Base-by-base conservation (phyloP, 805 yeast genomes). In the Saccharomycopsis sp. region DNA sequence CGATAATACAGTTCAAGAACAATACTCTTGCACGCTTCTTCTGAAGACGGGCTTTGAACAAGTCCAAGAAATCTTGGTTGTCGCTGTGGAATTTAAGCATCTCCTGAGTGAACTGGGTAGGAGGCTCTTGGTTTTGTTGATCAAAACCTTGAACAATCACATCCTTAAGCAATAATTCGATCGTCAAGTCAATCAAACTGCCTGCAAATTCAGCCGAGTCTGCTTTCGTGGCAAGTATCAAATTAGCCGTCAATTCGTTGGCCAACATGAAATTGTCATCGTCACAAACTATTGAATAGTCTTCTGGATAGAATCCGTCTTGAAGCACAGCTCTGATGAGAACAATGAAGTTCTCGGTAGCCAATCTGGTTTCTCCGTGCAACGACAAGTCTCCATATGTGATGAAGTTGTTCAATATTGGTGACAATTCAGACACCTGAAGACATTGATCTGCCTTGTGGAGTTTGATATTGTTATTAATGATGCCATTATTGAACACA, bases 401-500 rank as follows among this genome's bases (percentile, higher is more conserved):
- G 65, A 92, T 72, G 66, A 80, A 89, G 72, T 89, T 89, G 65
- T 86, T 87, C 59, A 94, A 72, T 17, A 88, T 78, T 5, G 92
- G 86, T 68, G 80, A 74, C 52, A 87, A 77, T 63, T 92, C 97
- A 64, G 89, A 96, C 52, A n/a, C 12, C 20, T 17, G 20, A 12
- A 44, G 89, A 87, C 65, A 80, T 75, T 22, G 83, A 83, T 71
- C 69, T 2, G 72, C 72, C 52, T 68, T 69, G 64, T 44, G 67
- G 62, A 55, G 67, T 69, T 56, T 69, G 64, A 56, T 53, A 17
- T 55, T 56, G 15, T 55, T 69, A 68, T 56, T 72, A 68, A 23
- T 63, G 69, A 53, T 61, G 70, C 66, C 55, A 74, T 75, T 70
- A 88, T 70, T 52, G 75, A 90, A 84, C 53, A 85, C 72, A 57